Conservation (phyloP, 2,329 filamentous ascomycete genomes). For the Epichloe aotearoae region DNA sequence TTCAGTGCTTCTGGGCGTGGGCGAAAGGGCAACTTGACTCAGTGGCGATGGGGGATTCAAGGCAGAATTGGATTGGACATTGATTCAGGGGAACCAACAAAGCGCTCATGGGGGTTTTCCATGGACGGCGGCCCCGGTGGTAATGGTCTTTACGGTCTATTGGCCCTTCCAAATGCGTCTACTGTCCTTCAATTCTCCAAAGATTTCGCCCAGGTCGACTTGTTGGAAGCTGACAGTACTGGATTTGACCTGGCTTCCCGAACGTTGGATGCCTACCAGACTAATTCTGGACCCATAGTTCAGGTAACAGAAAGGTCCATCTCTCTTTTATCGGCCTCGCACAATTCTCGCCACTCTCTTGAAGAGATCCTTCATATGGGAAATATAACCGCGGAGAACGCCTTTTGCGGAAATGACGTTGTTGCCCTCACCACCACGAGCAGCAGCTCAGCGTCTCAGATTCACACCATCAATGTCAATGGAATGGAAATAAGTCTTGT, state of each 20-base stretch:
- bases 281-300: slow-evolving; percentile 25
- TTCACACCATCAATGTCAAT: slow-evolving; percentile 27
- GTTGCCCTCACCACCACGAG: slow-evolving; percentile 32
- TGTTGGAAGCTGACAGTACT: slow-evolving; percentile 26
- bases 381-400: slow-evolving; percentile 25
- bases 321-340: slow-evolving; percentile 23
- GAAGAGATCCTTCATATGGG: slow-evolving; percentile 17
- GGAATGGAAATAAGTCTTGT: slow-evolving; percentile 16
- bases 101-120: slow-evolving; percentile 41
- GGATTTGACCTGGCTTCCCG: slow-evolving; percentile 38
- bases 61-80: slow-evolving; percentile 51
- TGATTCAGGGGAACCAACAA: slow-evolving; percentile 34
- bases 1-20: slow-evolving; percentile 57
- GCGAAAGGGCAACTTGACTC: slow-evolving; percentile 47
- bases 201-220: slow-evolving; percentile 32
- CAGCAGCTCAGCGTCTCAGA: slow-evolving; percentile 19
- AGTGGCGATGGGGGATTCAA: slow-evolving; percentile 54
- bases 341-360: slow-evolving; percentile 20
- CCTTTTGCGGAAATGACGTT: slow-evolving; percentile 23
- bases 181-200: slow-evolving; percentile 33
- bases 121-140: slow-evolving; percentile 9
- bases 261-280: slow-evolving; percentile 34
- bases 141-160: slow-evolving; percentile 23
- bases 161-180: slow-evolving; percentile 37
- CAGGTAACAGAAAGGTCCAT: slow-evolving; percentile 41